These are phyloP conservation scores for Novymonas esmeraldas DNA, from an alignment of 208 protist species.

Conservation along the genomic window DNA sequence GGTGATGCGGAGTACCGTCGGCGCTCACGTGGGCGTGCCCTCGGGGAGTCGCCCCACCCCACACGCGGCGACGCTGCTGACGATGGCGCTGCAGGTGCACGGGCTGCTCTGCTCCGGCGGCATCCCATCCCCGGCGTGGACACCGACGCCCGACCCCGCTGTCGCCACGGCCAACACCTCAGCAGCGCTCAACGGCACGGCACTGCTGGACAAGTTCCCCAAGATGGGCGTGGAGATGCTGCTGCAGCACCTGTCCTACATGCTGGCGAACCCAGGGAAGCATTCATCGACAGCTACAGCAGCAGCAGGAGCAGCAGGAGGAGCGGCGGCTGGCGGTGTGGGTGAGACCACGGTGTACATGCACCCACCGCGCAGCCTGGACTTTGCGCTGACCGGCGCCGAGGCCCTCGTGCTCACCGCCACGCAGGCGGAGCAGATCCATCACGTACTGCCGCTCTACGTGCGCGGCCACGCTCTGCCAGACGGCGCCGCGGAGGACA, in stretches of 20 bases:
- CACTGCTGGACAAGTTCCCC: conserved; percentile 54
- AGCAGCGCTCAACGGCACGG: conserved; percentile 5
- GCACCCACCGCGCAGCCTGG: conserved; percentile 30
- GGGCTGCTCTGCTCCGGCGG: conserved; percentile 56
- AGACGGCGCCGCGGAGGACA: conserved; percentile 40
- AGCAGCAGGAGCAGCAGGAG: background rate
- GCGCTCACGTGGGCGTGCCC: conserved; percentile 4
- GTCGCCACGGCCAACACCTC: background rate
- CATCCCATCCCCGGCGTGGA: conserved; percentile 56
- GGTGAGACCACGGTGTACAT: conserved; percentile 7
- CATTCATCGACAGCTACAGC: background rate
- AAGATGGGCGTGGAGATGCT: conserved; percentile 51
- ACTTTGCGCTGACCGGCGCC: conserved; percentile 57
- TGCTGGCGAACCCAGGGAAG: background rate
- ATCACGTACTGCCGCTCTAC: conserved; percentile 69
- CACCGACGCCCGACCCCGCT: conserved; percentile 22
- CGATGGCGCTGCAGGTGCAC: conserved; percentile 70
- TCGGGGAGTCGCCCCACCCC: conserved; percentile 17
- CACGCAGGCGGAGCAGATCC: conserved; percentile 52
- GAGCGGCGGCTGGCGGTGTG: background rate
- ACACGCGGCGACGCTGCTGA: conserved; percentile 61
- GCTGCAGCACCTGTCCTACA: conserved; percentile 49
- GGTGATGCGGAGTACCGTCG: background rate
- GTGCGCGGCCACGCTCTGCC: conserved; percentile 56
- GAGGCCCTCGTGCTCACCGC: conserved; percentile 63